phyloP scores from a whole-genome alignment of 2,329 filamentous ascomycete genomes.

The Beauveria sp. region DNA sequence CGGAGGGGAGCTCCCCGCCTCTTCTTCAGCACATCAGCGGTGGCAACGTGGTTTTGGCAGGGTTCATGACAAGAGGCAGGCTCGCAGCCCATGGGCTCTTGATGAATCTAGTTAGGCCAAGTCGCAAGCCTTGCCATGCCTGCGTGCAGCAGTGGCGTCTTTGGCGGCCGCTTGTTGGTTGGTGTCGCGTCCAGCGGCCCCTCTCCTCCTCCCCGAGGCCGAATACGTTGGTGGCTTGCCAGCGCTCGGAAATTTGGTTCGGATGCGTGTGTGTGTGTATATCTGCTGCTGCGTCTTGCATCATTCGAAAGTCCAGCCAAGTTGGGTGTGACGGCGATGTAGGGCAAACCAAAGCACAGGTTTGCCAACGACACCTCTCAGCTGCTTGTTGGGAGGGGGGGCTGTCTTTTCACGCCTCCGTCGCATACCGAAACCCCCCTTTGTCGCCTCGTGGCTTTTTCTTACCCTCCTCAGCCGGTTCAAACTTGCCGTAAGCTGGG shows the following conservation, averaged over 20 bases:
- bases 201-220: neutral
- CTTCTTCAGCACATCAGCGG: neutral
- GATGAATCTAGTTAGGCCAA: neutral
- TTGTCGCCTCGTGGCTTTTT: neutral
- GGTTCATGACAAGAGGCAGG: neutral
- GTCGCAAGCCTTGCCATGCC: too few species aligned
- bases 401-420: neutral
- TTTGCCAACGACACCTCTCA: neutral
- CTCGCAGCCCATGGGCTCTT: neutral
- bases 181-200: neutral
- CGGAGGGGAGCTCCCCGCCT: neutral
- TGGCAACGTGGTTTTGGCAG: neutral
- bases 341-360: neutral
- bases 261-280: neutral
- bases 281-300: too few species aligned
- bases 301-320: too few species aligned
- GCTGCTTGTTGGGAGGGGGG: neutral
- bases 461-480: neutral
- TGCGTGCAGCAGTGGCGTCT: neutral
- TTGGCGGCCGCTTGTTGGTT: slow-evolving; percentile 3
- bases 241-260: slow-evolving; percentile 2
- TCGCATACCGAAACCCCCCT: neutral
- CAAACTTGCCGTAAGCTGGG: neutral
- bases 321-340: neutral
- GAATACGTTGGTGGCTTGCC: neutral